Evolutionary conservation across 2,329 filamentous ascomycete species (phyloP), one percentile per base, ranked within the genome.

Genomic region (Trichophyton verrucosum): DNA sequence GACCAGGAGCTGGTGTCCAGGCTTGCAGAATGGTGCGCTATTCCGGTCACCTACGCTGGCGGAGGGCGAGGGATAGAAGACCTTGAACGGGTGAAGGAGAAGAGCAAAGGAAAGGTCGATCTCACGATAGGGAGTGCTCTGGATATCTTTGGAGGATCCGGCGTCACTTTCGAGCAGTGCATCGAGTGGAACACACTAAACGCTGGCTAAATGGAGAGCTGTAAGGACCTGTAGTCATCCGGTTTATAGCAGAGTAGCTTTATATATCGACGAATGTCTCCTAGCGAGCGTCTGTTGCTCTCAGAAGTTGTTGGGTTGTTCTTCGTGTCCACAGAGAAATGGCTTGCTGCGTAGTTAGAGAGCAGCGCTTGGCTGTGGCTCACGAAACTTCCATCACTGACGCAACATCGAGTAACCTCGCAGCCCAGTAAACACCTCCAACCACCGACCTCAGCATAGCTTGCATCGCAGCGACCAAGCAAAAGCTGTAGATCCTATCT

Each of bases 81-180:
- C 70, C 76, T 99, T 30, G 88, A 94, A 62, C 80, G 84, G 40
- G 94, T 99, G 8, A 87, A 90, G 76, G 75, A 75, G 47, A 77
- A 96, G 65, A 96, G 92, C 73, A 73, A 76, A 40, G 91, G 90
- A 30, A 89, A 85, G 71, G 86, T 97, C 22, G 91, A 99, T 71
- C 78, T 99, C 67, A 99, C 94, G 0, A 97, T 97, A 70, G 94
- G 94, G 11, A 97, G 94, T 72, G 94, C 94, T 1, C 76, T 99
- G 68, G 94, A 99, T 75, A 91, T 96, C 66, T 99, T 99, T 73
- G 94, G 94, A 7, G 94, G 94, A 1, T 84, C 79, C 17, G 88
- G 89, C 1, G 90, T 96, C 60, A 89, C 82, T 64, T 91, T 97
- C 70, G 86, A 88, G 38, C 91, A 96, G 61, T 97, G 92, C 72